Evolutionary conservation across 345 rosid genomes (phyloP), one percentile per base, ranked within the genome.

Genomic region (Eucalyptus coolabah): DNA sequence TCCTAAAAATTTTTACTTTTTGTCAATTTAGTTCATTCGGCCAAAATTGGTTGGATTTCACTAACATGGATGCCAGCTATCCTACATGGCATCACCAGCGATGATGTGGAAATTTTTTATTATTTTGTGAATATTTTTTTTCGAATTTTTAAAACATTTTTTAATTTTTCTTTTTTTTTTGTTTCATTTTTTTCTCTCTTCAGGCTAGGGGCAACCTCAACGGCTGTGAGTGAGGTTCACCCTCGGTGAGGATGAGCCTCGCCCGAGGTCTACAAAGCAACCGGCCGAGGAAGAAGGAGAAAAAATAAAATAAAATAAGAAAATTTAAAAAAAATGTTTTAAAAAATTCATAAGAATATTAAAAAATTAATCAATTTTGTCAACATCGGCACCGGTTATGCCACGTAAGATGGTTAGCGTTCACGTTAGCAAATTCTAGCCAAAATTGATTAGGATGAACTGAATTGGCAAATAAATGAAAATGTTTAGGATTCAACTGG

Each of bases 361-460:
- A 50, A 50, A 50, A 50, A 14, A 50, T 50, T 50, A 50, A 13
- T 5, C 6, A 50, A 50, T 50, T 14, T 50, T 50, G 51, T 50
- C 1, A 2, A 50, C 17, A 0, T 50, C 0, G 5, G 1, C 6
- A 1, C 2, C 2, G 1, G 1, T 50, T 2, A 50, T 50, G 7
- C 17, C 17, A 50, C 3, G 0, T 50, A 50, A 2, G 17, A 50
- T 50, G 6, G 0, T 0, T 5, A 1, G 0, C 1, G 0, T 50
- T 50, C 6, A 50, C 3, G 6, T 50, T 0, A 5, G 3, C 0
- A 0, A 50, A 50, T 50, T 50, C 17, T 3, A 0, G 1, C 17
- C 50, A 50, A 50, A 50, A 50, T 50, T 50, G 17, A 14, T 14
- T 1, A 0, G 51, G 51, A 50, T 14, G 0, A 2, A 50, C 0